Evolutionary conservation across 805 yeast genomes (phyloP).

Genomic region (Cyberlindnera mycetangii): DNA sequence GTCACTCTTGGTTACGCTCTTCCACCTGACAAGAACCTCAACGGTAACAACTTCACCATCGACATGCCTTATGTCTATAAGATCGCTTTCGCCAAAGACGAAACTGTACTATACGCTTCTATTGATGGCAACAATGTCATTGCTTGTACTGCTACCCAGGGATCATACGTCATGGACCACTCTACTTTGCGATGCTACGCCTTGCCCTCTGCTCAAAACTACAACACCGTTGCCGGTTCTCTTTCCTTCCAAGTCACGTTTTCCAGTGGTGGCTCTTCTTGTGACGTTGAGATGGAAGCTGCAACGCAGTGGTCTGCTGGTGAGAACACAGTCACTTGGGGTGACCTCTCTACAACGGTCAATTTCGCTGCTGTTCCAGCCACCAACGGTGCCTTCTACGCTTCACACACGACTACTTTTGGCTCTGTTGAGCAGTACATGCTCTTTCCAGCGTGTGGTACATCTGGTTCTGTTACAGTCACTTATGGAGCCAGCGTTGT

Average conservation of each 20-base stretch:
- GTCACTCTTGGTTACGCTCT: slow-evolving; percentile 30
- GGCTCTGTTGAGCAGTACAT: slow-evolving; percentile 32
- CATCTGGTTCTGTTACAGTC: slow-evolving; percentile 25
- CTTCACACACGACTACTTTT: slow-evolving; percentile 33
- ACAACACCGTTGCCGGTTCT: slow-evolving; percentile 27
- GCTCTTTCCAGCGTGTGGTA: slow-evolving; percentile 33
- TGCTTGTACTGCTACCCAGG: slow-evolving; percentile 33
- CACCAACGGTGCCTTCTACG: slow-evolving; percentile 22
- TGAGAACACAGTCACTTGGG: slow-evolving; percentile 27
- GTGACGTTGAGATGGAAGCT: slow-evolving; percentile 31
- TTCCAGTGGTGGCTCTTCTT: slow-evolving; percentile 34
- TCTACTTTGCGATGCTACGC: slow-evolving; percentile 33
- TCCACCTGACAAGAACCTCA: slow-evolving; percentile 22
- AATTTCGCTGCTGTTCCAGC: slow-evolving; percentile 23
- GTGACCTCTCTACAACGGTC: slow-evolving; percentile 27
- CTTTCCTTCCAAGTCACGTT: slow-evolving; percentile 31
- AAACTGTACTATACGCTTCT: slow-evolving; percentile 20
- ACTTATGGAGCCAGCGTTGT: slow-evolving; percentile 16
- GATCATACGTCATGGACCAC: slow-evolving; percentile 30
- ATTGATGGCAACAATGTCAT: slow-evolving; percentile 29
- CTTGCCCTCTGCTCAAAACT: slow-evolving; percentile 15
- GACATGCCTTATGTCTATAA: slow-evolving; percentile 33
- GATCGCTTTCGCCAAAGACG: slow-evolving; percentile 29
- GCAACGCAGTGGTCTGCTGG: slow-evolving; percentile 31
- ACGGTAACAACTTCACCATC: slow-evolving; percentile 24